Conservation (phyloP, 2,329 filamentous ascomycete species). For the Colletotrichum trifolii region DNA sequence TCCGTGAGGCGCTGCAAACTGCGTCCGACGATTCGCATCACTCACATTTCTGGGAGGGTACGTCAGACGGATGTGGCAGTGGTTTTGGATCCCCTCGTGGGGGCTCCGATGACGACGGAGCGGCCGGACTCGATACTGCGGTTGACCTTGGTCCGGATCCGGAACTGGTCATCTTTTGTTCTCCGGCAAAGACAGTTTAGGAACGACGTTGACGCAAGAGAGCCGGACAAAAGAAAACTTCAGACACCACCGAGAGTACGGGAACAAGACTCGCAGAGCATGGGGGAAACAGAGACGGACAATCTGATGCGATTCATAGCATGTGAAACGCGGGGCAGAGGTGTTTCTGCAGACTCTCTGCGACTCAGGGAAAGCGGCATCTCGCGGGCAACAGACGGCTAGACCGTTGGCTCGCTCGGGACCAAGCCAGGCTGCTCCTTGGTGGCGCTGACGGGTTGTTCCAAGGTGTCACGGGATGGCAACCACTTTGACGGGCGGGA, state of each 20-base stretch:
- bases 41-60: background rate
- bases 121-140: conserved; percentile 5
- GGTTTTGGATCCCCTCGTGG: conserved; percentile 8
- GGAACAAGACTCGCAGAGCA: too few relatives aligned
- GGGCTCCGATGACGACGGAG: conserved; percentile 11
- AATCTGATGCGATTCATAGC: conserved; percentile 12
- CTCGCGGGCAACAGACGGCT: conserved; percentile 8
- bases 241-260: too few relatives aligned
- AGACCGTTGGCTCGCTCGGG: conserved; percentile 6
- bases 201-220: too few relatives aligned
- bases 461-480: conserved; percentile 3
- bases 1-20: conserved; percentile 15
- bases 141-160: conserved; percentile 2
- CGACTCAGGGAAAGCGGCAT: conserved; percentile 4
- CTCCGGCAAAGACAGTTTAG: background rate
- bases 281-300: too few relatives aligned
- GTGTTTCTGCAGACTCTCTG: conserved; percentile 4
- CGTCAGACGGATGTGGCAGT: background rate
- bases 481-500: conserved; percentile 2
- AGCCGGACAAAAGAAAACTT: too few relatives aligned
- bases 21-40: conserved; percentile 8
- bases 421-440: conserved; percentile 4
- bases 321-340: conserved; percentile 26
- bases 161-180: conserved; percentile 1
- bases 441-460: background rate